phyloP scores from a whole-genome alignment of 805 yeast species.

The Teunomyces lycoperdinae region DNA sequence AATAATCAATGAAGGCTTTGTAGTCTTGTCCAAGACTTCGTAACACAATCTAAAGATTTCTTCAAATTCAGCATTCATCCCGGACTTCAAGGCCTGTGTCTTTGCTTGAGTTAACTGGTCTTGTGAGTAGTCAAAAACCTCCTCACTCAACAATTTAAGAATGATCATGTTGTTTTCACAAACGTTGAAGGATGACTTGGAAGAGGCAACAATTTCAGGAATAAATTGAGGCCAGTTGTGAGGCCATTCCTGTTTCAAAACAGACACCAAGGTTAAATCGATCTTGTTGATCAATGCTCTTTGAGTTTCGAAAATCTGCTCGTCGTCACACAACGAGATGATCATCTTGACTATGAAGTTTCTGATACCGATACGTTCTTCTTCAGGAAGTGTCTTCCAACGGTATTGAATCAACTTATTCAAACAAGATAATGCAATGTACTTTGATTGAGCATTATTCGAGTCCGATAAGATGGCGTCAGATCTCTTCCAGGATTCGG shows the following conservation, averaged over 20 bases:
- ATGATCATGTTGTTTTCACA: conserved; percentile 98
- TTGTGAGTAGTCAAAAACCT: conserved; percentile 91
- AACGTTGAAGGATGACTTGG: conserved; percentile 82
- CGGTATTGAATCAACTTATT: conserved; percentile 87
- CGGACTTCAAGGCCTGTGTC: conserved; percentile 74
- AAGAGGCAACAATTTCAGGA: conserved; percentile 85
- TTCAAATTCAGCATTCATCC: conserved; percentile 87
- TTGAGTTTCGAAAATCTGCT: conserved; percentile 63
- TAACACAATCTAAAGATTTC: conserved; percentile 91
- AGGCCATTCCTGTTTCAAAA: conserved; percentile 98
- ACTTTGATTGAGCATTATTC: conserved; percentile 81
- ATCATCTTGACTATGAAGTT: conserved; percentile 94
- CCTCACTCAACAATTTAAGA: conserved; percentile 85
- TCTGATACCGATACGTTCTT: conserved; percentile 88
- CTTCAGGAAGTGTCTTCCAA: conserved; percentile 90
- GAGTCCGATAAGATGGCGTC: conserved; percentile 83
- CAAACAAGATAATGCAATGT: conserved; percentile 84
- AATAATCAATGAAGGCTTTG: conserved; percentile 76
- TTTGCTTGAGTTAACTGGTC: conserved; percentile 97
- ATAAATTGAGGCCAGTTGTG: conserved; percentile 96
- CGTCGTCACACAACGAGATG: conserved; percentile 84
- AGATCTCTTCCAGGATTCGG: conserved; percentile 93
- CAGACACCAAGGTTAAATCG: conserved; percentile 89
- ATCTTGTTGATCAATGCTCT: conserved; percentile 87
- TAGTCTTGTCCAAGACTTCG: conserved; percentile 87